Evolutionary conservation across 2,329 filamentous ascomycete species (phyloP), one percentile per base, ranked within the genome.

Genomic region (Talaromyces sp.): DNA sequence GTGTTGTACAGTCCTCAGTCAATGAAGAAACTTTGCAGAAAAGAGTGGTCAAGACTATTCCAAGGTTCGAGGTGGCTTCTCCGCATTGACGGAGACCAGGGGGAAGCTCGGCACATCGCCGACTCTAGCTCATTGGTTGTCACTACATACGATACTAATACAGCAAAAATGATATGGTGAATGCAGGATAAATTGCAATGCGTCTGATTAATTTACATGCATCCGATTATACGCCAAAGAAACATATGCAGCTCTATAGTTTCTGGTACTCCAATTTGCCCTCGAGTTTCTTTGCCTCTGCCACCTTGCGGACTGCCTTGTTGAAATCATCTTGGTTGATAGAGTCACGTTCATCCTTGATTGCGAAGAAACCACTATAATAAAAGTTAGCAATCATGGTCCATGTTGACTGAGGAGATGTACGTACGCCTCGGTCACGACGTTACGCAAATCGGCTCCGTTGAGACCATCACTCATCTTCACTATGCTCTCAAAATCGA

Each of bases 381-480:
- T 54, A 45, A 27, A 61, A 69, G 72, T 67, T 57, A 67, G 63
- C 45, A 22, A 22, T 22, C n/a, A 75, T 67, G 50, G 43, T 57
- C 27, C 45, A 27, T 48, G 52, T 59, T 41, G n/a, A 41, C 27
- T 27, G 13, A 65, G 58, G 43, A 43, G 31, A 60, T 31, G 19
- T 41, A 88, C 92, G 84, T 86, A 96, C 92, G 95, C 95, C 85
- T 99, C 95, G 14, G 95, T 99, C 61, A 99, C 93, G 61, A 99
- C 93, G 76, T 99, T 99, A 75, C 95, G 86, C 83, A 99, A 81
- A 87, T 99, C 95, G 60, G 95, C 95, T 76, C 95, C 95, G 80
- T 99, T 99, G 73, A 99, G 86, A 33, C 94, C 93, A 75, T 99
- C 95, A 72, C 93, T 97, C 95, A 99, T 99, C 88, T 99, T 99